phyloP scores from a whole-genome alignment of 441 rosid genomes.

The Rhodomyrtus psidioides region DNA sequence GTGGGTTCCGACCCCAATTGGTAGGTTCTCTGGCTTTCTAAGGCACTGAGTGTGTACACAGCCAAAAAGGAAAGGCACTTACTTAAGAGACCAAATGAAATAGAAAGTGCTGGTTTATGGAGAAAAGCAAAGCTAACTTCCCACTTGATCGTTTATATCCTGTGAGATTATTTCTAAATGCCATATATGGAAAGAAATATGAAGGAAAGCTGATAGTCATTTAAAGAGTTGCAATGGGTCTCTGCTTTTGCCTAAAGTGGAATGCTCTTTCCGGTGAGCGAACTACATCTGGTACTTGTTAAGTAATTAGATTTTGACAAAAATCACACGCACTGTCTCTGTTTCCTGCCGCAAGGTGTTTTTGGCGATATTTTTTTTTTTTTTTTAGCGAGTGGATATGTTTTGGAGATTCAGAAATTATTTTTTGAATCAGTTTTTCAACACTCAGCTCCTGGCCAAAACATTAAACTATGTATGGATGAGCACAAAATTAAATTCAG shows the following conservation, averaged over 20 bases:
- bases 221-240: neutral
- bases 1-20: too few relatives aligned
- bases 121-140: neutral
- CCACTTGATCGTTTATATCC: neutral
- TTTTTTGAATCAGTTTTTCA: neutral
- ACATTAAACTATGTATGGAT: neutral
- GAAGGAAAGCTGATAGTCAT: neutral
- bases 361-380: neutral
- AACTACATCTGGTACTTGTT: neutral
- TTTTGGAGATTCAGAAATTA: neutral
- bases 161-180: neutral
- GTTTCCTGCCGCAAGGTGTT: neutral
- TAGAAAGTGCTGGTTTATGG: slow-evolving; percentile 5
- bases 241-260: neutral
- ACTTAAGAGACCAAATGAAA: neutral
- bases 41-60: slow-evolving; percentile 16
- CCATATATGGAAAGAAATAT: neutral
- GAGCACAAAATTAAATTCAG: neutral
- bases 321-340: neutral
- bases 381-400: neutral
- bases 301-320: neutral
- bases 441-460: neutral
- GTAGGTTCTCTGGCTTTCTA: slow-evolving; percentile 17
- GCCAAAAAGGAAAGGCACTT: neutral
- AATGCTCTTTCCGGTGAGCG: neutral